Evolutionary conservation across 2,329 filamentous ascomycete species (phyloP).

Genomic region (Apiospora sp.): DNA sequence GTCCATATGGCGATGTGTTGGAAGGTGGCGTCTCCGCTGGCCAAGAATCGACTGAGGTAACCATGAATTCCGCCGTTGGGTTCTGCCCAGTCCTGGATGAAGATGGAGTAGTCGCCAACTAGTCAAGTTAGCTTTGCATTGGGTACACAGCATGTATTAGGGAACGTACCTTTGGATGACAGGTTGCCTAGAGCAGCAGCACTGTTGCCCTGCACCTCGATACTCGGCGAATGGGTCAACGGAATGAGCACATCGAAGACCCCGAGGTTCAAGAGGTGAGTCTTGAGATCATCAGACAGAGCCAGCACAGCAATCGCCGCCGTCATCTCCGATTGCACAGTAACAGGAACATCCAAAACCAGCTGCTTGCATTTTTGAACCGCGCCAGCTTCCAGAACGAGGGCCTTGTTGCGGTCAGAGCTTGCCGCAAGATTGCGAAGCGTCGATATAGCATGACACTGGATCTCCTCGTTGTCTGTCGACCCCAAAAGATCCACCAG

Average conservation of each 20-base stretch:
- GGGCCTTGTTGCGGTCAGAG: constrained; percentile 95
- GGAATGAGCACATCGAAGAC: constrained; percentile 98
- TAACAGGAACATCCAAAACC: constrained; percentile 89
- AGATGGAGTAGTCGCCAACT: constrained; percentile 98
- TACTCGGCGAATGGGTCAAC: constrained; percentile 91
- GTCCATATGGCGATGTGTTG: constrained; percentile 99
- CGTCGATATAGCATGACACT: constrained; percentile 98
- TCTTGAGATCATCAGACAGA: constrained; percentile 93
- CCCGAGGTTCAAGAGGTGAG: constrained; percentile 86
- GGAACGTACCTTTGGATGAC: constrained; percentile 85
- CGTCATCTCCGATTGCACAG: constrained; percentile 98
- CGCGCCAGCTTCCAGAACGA: constrained; percentile 95
- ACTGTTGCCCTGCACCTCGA: constrained; percentile 98
- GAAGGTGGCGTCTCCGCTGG: constrained; percentile 94
- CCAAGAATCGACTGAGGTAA: constrained; percentile 91
- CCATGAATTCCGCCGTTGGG: constrained; percentile 95
- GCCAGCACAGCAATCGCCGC: constrained; percentile 98
- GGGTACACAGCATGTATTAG: background rate
- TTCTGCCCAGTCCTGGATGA: constrained; percentile 91
- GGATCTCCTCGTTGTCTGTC: constrained; percentile 97
- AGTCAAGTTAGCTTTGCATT: constrained; percentile 31
- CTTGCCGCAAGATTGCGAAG: constrained; percentile 94
- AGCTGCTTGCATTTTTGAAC: constrained; percentile 99
- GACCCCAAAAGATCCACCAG: constrained; percentile 93
- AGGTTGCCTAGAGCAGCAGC: constrained; percentile 94